A percentile compares a stretch with the other conserved stretches of the same genome.
Evolutionary conservation across 1,139 yeast species (phyloP).

Genomic region (Sugiyamaella castrensis): DNA sequence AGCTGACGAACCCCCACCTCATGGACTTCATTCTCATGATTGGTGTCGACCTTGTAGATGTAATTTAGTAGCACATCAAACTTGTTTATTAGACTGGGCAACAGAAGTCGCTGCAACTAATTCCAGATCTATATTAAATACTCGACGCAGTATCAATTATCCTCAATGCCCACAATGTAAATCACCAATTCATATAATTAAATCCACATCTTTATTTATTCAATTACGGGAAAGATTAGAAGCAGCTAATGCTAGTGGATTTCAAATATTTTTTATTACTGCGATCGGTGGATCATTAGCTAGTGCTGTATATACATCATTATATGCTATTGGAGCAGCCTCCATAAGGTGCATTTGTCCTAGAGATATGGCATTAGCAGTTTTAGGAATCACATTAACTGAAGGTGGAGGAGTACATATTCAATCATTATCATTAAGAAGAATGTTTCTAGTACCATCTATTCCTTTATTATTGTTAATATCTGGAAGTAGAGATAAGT

Average conservation of each 20-base stretch:
- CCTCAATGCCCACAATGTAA: constrained; percentile 47
- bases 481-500: constrained; percentile 22
- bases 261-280: constrained; percentile 30
- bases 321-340: constrained; percentile 37
- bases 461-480: constrained; percentile 28
- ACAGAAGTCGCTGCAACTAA: constrained; percentile 35
- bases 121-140: constrained; percentile 18
- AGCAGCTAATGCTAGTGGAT: constrained; percentile 23
- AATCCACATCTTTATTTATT: constrained; percentile 30
- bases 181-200: constrained; percentile 35
- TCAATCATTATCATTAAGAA: constrained; percentile 25
- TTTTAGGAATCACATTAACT: constrained; percentile 28
- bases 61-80: constrained; percentile 42
- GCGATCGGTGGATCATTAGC: constrained; percentile 32
- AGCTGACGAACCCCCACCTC: constrained; percentile 40
- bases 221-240: constrained; percentile 30
- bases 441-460: constrained; percentile 27
- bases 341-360: constrained; percentile 38
- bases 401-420: constrained; percentile 21
- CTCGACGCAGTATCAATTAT: constrained; percentile 23
- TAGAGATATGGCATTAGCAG: constrained; percentile 31
- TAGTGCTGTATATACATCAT: constrained; percentile 27
- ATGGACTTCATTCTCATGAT: constrained; percentile 26
- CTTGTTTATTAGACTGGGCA: constrained; percentile 46
- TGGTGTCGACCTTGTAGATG: constrained; percentile 46